Percentiles rank a stretch among this genome's conserved stretches.
phyloP scores from a whole-genome alignment of 108 stramenopile genomes.

The Pseudonitzschia pungens region DNA sequence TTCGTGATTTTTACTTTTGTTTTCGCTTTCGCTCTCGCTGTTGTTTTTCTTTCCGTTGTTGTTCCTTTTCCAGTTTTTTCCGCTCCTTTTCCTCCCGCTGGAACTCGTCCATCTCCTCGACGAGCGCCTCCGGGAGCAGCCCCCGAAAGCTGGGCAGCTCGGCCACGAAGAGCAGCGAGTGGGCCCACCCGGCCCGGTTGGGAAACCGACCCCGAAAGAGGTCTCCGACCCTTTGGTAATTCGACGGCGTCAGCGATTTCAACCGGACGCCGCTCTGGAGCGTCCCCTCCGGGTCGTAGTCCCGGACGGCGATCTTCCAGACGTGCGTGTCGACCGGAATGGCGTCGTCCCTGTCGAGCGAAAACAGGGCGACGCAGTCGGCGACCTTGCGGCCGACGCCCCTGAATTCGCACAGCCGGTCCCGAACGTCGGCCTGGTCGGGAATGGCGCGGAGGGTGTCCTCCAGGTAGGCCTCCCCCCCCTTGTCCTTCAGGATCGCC shows the following conservation, averaged over 20 bases:
- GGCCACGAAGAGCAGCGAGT: slow-evolving; percentile 97
- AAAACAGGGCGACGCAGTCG: slow-evolving; percentile 98
- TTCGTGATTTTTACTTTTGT: no score
- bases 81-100: slow-evolving; percentile 23
- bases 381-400: slow-evolving; percentile 98
- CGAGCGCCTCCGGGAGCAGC: slow-evolving; percentile 62
- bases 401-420: slow-evolving; percentile 63
- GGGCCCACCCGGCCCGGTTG: slow-evolving; percentile 96
- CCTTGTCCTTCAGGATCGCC: slow-evolving; percentile 43
- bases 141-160: slow-evolving; percentile 83
- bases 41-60: background rate
- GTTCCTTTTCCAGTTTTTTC: slow-evolving; percentile 21
- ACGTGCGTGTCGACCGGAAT: slow-evolving; percentile 98
- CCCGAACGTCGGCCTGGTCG: slow-evolving; percentile 64
- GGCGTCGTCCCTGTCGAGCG: slow-evolving; percentile 77
- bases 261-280: slow-evolving; percentile 46
- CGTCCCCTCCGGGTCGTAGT: slow-evolving; percentile 59
- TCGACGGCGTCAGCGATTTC: slow-evolving; percentile 92
- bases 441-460: slow-evolving; percentile 28
- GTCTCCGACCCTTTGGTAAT: slow-evolving; percentile 91
- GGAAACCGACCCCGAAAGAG: slow-evolving; percentile 88
- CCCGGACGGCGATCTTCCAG: slow-evolving; percentile 94
- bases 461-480: slow-evolving; percentile 67
- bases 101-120: slow-evolving; percentile 68
- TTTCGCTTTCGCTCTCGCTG: background rate